Conservation (phyloP, 192 early-diverging fungal genomes). For the Kickxella alabastrina region DNA sequence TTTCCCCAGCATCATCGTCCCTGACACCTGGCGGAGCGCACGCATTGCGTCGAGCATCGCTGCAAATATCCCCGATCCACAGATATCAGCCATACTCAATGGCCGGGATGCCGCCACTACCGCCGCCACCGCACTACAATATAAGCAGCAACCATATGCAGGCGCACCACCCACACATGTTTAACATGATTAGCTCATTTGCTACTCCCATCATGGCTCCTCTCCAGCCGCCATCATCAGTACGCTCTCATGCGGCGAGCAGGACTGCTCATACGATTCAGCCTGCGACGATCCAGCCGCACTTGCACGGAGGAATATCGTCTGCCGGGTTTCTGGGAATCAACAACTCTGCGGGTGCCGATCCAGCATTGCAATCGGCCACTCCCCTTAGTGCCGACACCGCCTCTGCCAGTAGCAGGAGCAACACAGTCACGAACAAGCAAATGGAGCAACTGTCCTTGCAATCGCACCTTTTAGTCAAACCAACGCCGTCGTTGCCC, state of each 20-base stretch:
- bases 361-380: not conserved
- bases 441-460: constrained; percentile 4
- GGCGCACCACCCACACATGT: not conserved
- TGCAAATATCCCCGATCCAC: constrained; percentile 28
- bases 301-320: no score
- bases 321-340: no score
- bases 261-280: not conserved
- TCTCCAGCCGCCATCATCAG: not conserved
- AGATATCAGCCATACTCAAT: constrained; percentile 42
- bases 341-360: not conserved
- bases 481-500: constrained; percentile 36
- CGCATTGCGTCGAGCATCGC: constrained; percentile 32
- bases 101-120: not conserved
- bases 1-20: no score
- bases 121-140: not conserved
- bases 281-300: not conserved
- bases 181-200: not conserved
- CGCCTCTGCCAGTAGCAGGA: no score
- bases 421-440: not conserved
- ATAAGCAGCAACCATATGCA: not conserved
- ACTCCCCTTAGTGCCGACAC: not conserved
- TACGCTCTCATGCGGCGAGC: not conserved
- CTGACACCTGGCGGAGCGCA: not conserved
- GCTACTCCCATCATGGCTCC: not conserved
- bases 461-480: constrained; percentile 17